Evolutionary conservation across 768 basidiomycete species (phyloP).

Genomic region (Mycena epipterygia): DNA sequence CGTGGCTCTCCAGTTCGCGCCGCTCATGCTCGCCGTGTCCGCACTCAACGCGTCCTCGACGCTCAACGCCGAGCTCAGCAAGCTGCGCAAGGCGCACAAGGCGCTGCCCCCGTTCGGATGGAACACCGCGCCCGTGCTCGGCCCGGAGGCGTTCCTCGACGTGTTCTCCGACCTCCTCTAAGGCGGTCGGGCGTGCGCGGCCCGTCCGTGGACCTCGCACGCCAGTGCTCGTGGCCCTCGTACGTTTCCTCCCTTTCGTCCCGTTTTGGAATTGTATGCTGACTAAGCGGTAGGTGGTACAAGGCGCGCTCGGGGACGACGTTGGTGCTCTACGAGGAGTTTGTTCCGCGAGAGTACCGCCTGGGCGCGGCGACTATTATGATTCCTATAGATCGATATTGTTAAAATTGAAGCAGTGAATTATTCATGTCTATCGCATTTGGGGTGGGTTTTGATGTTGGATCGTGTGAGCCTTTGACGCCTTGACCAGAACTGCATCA

Average conservation of each 20-base stretch:
- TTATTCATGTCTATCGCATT: too few species aligned
- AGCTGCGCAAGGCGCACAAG: conserved; percentile 89
- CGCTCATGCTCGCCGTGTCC: conserved; percentile 46
- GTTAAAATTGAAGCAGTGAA: too few species aligned
- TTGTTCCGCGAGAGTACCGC: conserved; percentile 90
- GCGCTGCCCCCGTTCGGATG: conserved; percentile 89
- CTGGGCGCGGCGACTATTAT: too few species aligned
- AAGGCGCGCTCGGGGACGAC: conserved; percentile 80
- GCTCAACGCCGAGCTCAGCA: conserved; percentile 80
- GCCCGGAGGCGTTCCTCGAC: conserved; percentile 86
- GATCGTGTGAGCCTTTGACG: too few species aligned
- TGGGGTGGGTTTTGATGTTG: too few species aligned
- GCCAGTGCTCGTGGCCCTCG: conserved; percentile 95
- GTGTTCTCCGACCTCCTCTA: conserved; percentile 88
- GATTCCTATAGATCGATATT: too few species aligned
- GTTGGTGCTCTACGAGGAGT: conserved; percentile 92
- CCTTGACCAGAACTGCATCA: too few species aligned
- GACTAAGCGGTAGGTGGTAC: conserved; percentile 75
- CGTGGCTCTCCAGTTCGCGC: conserved; percentile 86
- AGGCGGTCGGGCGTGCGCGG: conserved; percentile 77
- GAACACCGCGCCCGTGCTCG: conserved; percentile 90
- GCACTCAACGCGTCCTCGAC: conserved; percentile 69
- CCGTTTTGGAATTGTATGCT: neutral
- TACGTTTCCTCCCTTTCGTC: conserved; percentile 56
- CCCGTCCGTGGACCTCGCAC: conserved; percentile 54